Base-by-base conservation (phyloP, 2,329 filamentous ascomycete species). In the Chrysoporthe deuterocubensis region DNA sequence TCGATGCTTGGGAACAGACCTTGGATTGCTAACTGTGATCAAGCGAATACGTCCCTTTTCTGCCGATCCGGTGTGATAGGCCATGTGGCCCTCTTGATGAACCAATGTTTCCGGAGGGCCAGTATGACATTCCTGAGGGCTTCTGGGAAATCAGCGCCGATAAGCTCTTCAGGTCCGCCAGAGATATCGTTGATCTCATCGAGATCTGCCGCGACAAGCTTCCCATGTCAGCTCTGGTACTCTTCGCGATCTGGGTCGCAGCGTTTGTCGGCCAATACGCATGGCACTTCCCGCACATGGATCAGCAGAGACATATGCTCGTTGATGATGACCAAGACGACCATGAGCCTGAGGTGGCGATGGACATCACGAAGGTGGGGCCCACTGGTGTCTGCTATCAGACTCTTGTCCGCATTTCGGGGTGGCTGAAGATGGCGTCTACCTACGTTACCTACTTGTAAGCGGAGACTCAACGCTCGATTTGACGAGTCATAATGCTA, bases 281-380 rank as follows among this genome's bases (percentile, higher is more conserved):
- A 13, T 81, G 83, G 57, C 86, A 89, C 73, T 93, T 92, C 67
- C 88, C 89, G 0, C 84, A 86, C 67, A 92, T 93, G 88, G 90
- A 93, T 72, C 81, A 80, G 1, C 78, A 85, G 13, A 78, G 81
- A 3, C 84, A 86, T 73, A 85, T 92, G 79, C 74, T 80, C 6
- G 73, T 72, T 60, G 71, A 79, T 1, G 73, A 72, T 56, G 71
- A 79, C 2, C 79, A 82, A 26, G 81, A 77, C 52, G 75, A 80
- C 37, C 69, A 73, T 44, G 66, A 65, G 6, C 69, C 69, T 0
- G 73, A 75, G 50, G 64, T 70, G 3, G 72, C 71, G 8, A 58
- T 63, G 4, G 76, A 78, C 40, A 71, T 78, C n/a, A 77, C 77
- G 9, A 77, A 75, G 48, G 75, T 74, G 21, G 82, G 81, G 0